phyloP scores from a whole-genome alignment of 1,139 yeast species.

The Debaryomyces udenii region DNA sequence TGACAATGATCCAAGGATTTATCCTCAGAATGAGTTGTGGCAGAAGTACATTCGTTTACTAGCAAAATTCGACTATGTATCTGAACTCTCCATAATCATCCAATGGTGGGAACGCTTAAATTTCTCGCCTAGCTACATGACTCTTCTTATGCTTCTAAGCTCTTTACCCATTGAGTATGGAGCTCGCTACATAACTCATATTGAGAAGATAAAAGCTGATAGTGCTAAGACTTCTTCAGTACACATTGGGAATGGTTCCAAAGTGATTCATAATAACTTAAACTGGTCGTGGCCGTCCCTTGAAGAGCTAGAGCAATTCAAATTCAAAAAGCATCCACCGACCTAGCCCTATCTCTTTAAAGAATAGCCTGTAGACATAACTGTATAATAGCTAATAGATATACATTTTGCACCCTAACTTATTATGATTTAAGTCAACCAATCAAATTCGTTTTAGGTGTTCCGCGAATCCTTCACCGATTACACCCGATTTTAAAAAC shows the following conservation, averaged over 20 bases:
- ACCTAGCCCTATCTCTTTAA: too few species aligned
- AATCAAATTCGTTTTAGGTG: constrained; percentile 6
- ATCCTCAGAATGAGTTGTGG: constrained; percentile 55
- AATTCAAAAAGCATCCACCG: constrained; percentile 1
- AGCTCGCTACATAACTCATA: constrained; percentile 44
- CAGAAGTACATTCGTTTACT: constrained; percentile 54
- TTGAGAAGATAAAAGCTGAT: constrained; percentile 26
- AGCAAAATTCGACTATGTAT: constrained; percentile 47
- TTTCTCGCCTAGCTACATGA: constrained; percentile 45
- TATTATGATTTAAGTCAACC: constrained; percentile 6
- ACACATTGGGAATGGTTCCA: constrained; percentile 4
- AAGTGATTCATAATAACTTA: constrained; percentile 2
- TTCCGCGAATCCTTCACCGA: constrained; percentile 11
- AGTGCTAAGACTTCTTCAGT: constrained; percentile 10
- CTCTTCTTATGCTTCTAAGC: constrained; percentile 40
- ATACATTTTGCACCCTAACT: constrained; percentile 8
- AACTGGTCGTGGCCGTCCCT: constrained; percentile 33
- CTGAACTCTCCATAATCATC: constrained; percentile 55
- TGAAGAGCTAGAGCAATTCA: constrained; percentile 17
- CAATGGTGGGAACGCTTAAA: constrained; percentile 61
- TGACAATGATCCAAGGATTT: constrained; percentile 26
- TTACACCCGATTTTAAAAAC: constrained; percentile 13
- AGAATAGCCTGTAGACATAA: constrained; percentile 1
- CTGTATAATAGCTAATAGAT: constrained; percentile 1
- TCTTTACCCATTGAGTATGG: constrained; percentile 46